Base-by-base conservation (phyloP, 1,139 yeast species). In the Suhomyces yuchorum region DNA sequence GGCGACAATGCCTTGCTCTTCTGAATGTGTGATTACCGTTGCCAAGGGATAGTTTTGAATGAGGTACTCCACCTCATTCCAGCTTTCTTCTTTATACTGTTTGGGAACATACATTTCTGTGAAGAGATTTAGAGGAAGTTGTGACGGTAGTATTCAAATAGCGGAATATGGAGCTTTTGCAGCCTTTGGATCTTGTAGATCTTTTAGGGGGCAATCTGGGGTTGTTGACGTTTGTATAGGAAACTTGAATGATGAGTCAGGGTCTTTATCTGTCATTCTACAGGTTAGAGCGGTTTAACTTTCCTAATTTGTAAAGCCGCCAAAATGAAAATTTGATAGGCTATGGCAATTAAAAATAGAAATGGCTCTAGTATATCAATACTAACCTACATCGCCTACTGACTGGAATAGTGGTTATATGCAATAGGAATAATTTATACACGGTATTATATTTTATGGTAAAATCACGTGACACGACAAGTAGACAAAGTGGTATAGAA, bases 41-140 rank as follows among this genome's bases (percentile, higher is more conserved):
- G 77, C 87, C 37, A 83, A 66, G 0, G 86, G 85, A 54, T 68
- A 68, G n/a, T 67, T 63, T 44, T 65, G 60, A 47, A 82, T 80
- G 30, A 82, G 62, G 26, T 66, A 61, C 45, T 70, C 67, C 46
- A 73, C 77, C 41, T 65, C 60, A 12, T 69, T 75, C 71, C 78
- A 71, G 30, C 68, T 68, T 20, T 63, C 62, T 40, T 65, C 71
- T 14, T 51, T 44, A 55, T 73, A 50, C 6, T 43, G 40, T 5
- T 38, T 51, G 3, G 60, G 59, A 30, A 56, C 49, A 33, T 56
- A 56, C 60, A 56, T 56, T 5, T 32, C 8, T 23, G 24, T 34
- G 35, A 17, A 11, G 18, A 11, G 12, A 14, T 34, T 2, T 8
- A 3, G 37, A 18, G n/a, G 37, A 8, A 9, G n/a, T 1, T 34